Percentiles rank a stretch among this genome's conserved stretches.
phyloP scores from a whole-genome alignment of 2,329 filamentous ascomycete species.

The Ophiocordyceps australis region DNA sequence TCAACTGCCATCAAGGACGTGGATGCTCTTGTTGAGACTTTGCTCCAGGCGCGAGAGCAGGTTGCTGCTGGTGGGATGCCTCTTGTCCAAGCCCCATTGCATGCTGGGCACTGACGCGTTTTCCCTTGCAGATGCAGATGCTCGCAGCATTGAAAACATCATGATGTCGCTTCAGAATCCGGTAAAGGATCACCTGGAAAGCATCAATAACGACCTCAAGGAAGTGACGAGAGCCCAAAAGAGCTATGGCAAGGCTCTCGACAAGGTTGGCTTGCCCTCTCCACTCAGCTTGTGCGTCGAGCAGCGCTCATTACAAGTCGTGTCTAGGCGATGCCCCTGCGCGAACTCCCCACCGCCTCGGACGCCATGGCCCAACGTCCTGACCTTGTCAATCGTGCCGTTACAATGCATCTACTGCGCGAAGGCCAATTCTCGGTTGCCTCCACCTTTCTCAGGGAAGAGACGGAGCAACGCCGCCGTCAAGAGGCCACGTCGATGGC shows the following conservation, averaged over 20 bases:
- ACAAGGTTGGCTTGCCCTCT: constrained; percentile 38
- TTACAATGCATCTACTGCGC: constrained; percentile 88
- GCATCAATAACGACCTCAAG: constrained; percentile 64
- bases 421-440: constrained; percentile 89
- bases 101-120: too few species aligned
- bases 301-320: constrained; percentile 7
- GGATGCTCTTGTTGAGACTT: constrained; percentile 62
- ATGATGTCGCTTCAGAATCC: constrained; percentile 77
- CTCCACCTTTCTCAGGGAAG: constrained; percentile 66
- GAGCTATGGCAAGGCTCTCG: constrained; percentile 69
- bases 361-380: constrained; percentile 64
- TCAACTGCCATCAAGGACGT: constrained; percentile 59
- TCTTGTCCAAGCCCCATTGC: background rate
- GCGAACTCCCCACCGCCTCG: constrained; percentile 57
- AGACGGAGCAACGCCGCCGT: constrained; percentile 16
- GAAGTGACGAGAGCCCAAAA: constrained; percentile 68
- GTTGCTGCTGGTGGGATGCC: constrained; percentile 45
- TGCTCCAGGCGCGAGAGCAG: constrained; percentile 54
- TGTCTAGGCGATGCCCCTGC: constrained; percentile 21
- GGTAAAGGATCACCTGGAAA: constrained; percentile 63
- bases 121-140: constrained; percentile 16
- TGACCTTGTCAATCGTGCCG: constrained; percentile 72
- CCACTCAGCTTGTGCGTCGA: background rate
- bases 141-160: constrained; percentile 48
- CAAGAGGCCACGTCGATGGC: constrained; percentile 4